Base-by-base conservation (phyloP, 139 green algal species). In the Nannochloris sp. region DNA sequence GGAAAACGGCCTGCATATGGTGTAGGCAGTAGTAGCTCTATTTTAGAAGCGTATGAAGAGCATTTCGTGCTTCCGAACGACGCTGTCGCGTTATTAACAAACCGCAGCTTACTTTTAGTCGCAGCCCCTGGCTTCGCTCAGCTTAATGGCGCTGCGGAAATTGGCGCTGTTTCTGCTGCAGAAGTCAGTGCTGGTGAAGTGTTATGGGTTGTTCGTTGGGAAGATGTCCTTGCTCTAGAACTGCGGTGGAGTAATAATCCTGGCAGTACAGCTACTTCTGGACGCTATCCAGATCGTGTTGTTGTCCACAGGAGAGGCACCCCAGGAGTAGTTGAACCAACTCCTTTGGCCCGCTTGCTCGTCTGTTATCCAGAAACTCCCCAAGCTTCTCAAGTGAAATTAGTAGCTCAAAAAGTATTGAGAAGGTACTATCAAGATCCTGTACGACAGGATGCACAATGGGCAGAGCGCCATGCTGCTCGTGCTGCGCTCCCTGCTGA, bases 21-120 rank as follows among this genome's bases (percentile, higher is more conserved):
- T 8, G 39, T 60, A 37, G n/a, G n/a, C n/a, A n/a, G n/a, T n/a
- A n/a, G n/a, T n/a, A n/a, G n/a, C n/a, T 42, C 23, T 36, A 10
- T 19, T 38, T 5, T 57, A 33, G 79, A 77, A 31, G 56, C 68
- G 0, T 96, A 96, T 35, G 90, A 96, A 66, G 71, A 84, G 45
- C 90, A 96, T 70, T 83, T 85, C 61, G 45, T 88, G 56, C 77
- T 96, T 61, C 86, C 86, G 4, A 65, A 79, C 1, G 63, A 80
- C 24, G 66, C 67, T 4, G 84, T 90, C 33, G 54, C 84, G 25
- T 57, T 96, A 37, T 70, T 95, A 55, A 96, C 86, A 31, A 85
- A 83, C 61, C 55, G 47, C 30, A 62, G 83, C 13, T 53, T 87
- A 27, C 61, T 91, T 67, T 72, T 89, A 59, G 53, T 95, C 48